Conservation (phyloP, 352 stramenopile species). For the Blastocystis sp. region DNA sequence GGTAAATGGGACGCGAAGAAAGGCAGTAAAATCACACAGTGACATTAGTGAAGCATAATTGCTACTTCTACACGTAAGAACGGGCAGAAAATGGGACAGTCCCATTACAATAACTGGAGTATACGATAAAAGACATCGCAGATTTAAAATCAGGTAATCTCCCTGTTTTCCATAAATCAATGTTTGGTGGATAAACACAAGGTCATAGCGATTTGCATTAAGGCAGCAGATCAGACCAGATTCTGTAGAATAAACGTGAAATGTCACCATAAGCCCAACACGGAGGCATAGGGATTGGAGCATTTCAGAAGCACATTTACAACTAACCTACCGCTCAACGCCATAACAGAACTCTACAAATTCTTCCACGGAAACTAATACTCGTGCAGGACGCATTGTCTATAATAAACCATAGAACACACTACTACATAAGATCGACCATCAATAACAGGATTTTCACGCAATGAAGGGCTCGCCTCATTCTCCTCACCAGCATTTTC, state of each 20-base stretch:
- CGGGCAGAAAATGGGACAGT: neutral
- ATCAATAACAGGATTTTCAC: neutral
- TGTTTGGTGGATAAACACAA: conserved; percentile 51
- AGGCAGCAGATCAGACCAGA: neutral
- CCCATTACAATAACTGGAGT: conserved; percentile 42
- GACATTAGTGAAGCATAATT: conserved; percentile 46
- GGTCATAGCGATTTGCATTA: conserved; percentile 21
- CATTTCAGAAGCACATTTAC: neutral
- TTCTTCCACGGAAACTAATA: conserved; percentile 32
- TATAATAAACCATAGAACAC: neutral
- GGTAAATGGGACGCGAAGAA: conserved; percentile 23
- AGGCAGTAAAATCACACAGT: conserved; percentile 50
- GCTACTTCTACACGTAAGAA: neutral
- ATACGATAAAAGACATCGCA: conserved; percentile 36
- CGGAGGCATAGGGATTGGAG: conserved; percentile 10
- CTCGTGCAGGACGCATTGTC: neutral
- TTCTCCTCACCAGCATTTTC: no score
- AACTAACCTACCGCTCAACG: conserved; percentile 1
- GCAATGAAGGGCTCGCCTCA: no score
- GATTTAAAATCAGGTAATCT: conserved; percentile 10
- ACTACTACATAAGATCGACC: neutral
- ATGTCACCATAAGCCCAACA: conserved; percentile 14
- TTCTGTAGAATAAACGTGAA: conserved; percentile 18
- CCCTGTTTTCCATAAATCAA: neutral
- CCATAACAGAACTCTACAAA: neutral